Base-by-base conservation (phyloP, 805 yeast species). In the Pichia californica region DNA sequence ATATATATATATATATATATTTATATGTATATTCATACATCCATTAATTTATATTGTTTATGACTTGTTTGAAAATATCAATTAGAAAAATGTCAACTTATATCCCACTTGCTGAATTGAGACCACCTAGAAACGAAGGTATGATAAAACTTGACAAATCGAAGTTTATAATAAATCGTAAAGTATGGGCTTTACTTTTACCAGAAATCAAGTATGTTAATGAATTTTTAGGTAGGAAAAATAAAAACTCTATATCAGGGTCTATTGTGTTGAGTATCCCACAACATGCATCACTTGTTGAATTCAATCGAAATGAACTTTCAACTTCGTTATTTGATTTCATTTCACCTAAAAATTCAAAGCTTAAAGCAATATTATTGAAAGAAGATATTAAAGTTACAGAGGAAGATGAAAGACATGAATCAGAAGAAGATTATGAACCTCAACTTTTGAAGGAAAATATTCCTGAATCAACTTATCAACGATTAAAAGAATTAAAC, bases 271-370 rank as follows among this genome's bases (percentile, higher is more conserved):
- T 91, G 25, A 75, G 76, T 48, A 55, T 85, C n/a, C 85, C 86
- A 14, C 74, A 84, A 6, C 67, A 86, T 7, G 78, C 87, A 18
- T 84, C 82, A 47, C 79, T 89, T 5, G 78, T 82, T n/a, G 67
- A 64, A 30, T 46, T 67, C 5, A 54, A 44, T 8, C 27, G 19
- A n/a, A 35, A 36, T 3, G 18, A 10, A 63, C 56, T 19, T 26
- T 27, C 44, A 7, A 2, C 34, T 8, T 35, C 32, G 2, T 23
- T 40, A 14, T 28, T 25, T 21, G 31, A 49, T 57, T 23, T 31
- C 31, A 19, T 50, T 3, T 31, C 25, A 36, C 15, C 44, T 27
- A 40, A 63, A 61, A 52, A 73, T 66, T 48, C 59, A 5, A 56
- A 56, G 19, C 51, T 66, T 7, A 75, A 77, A 47, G 85, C 78